Percentiles rank a stretch among this genome's conserved stretches.
Evolutionary conservation across 768 basidiomycete species (phyloP).

Genomic region (Xerocomellus chrysenteron): DNA sequence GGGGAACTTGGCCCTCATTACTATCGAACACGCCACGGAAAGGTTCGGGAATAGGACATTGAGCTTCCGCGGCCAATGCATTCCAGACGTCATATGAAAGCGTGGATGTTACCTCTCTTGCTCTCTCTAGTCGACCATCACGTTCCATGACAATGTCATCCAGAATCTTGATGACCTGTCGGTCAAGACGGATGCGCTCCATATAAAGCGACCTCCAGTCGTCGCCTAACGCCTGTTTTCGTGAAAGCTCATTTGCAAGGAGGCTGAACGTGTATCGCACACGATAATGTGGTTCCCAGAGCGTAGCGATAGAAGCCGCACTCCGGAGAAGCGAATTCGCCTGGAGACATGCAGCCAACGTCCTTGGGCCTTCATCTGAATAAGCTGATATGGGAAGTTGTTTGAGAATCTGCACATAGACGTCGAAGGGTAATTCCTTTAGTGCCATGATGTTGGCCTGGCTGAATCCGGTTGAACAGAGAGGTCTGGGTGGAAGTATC

Average conservation of each 20-base stretch:
- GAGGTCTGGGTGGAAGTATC: neutral
- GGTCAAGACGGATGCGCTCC: constrained; percentile 46
- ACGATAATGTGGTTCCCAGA: constrained; percentile 58
- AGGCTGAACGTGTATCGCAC: constrained; percentile 46
- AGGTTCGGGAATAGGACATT: constrained; percentile 34
- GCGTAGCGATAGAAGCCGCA: constrained; percentile 38
- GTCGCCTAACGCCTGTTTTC: constrained; percentile 27
- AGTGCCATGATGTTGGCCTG: constrained; percentile 15
- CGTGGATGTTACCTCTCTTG: constrained; percentile 37
- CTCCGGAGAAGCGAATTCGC: constrained; percentile 41
- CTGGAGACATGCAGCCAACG: constrained; percentile 42
- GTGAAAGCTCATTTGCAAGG: constrained; percentile 35
- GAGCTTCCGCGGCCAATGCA: constrained; percentile 41
- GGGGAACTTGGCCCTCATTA: constrained; percentile 7
- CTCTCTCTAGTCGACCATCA: constrained; percentile 39
- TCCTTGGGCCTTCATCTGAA: constrained; percentile 27
- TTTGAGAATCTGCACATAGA: constrained; percentile 38
- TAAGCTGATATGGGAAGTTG: constrained; percentile 29
- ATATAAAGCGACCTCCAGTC: constrained; percentile 51
- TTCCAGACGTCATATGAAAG: constrained; percentile 59
- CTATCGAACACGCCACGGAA: constrained; percentile 21
- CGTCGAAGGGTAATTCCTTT: constrained; percentile 33
- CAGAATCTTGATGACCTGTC: constrained; percentile 39
- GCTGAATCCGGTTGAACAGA: neutral
- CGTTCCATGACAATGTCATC: constrained; percentile 40